Conservation (phyloP, 2,329 filamentous ascomycete genomes). For the Sclerotinia glacialis region DNA sequence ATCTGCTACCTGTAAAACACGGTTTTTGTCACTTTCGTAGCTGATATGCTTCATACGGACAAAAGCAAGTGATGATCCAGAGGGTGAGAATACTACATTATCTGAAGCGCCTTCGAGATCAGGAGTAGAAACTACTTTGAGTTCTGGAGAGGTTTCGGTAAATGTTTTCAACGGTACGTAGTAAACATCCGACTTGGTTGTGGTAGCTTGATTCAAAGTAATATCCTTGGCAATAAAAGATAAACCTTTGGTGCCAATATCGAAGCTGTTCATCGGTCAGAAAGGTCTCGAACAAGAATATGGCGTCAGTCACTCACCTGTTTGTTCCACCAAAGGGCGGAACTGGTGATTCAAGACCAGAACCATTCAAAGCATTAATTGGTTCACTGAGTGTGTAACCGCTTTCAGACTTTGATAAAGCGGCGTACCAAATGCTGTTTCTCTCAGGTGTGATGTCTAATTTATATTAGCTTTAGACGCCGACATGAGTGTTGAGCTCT, state of each 20-base stretch:
- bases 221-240: conserved; percentile 31
- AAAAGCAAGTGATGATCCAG: conserved; percentile 68
- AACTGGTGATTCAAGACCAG: conserved; percentile 32
- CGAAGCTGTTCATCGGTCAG: conserved; percentile 25
- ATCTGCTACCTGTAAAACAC: conserved; percentile 61
- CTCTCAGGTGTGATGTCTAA: conserved; percentile 28
- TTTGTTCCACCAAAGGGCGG: conserved; percentile 29
- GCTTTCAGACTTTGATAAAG: conserved; percentile 24
- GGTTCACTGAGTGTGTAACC: conserved; percentile 32
- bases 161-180: conserved; percentile 32
- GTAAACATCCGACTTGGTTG: conserved; percentile 31
- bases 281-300: neutral
- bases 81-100: conserved; percentile 63
- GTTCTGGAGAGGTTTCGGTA: conserved; percentile 23
- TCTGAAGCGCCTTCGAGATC: conserved; percentile 31
- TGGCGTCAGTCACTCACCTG: conserved; percentile 23
- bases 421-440: conserved; percentile 34
- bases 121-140: conserved; percentile 28
- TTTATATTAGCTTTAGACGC: neutral
- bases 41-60: conserved; percentile 69
- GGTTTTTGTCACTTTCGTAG: conserved; percentile 77
- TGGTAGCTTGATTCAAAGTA: conserved; percentile 28
- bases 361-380: conserved; percentile 33
- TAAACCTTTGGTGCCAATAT: conserved; percentile 28
- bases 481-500: neutral